Conservation (phyloP, 352 stramenopile species). For the Blastocystis sp. region DNA sequence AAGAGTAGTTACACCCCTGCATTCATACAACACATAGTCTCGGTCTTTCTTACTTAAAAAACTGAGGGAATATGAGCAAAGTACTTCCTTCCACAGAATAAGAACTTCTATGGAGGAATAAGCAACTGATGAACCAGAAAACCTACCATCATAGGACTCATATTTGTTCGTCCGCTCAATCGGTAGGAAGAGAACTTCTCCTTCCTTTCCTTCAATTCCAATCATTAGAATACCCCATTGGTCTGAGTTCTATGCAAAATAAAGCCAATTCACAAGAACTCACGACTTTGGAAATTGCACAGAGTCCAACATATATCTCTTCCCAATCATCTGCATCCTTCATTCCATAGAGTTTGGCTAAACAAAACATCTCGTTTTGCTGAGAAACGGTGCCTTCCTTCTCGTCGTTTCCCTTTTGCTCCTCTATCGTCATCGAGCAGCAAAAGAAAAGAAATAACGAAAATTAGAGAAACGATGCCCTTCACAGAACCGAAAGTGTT, state of each 20-base stretch:
- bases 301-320: slow-evolving; percentile 35
- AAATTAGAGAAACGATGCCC: not conserved
- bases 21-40: slow-evolving; percentile 8
- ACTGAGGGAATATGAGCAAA: slow-evolving; percentile 48
- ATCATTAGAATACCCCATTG: slow-evolving; percentile 24
- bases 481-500: not conserved
- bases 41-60: slow-evolving; percentile 8
- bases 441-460: not conserved
- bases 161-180: slow-evolving; percentile 25
- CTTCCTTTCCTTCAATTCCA: slow-evolving; percentile 19
- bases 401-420: not conserved
- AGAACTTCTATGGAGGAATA: slow-evolving; percentile 6
- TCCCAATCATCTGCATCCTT: slow-evolving; percentile 23
- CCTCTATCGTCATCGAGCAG: not conserved
- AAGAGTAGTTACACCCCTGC: not conserved
- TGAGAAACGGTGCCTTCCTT: not conserved
- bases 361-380: not conserved
- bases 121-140: not conserved
- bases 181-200: not conserved
- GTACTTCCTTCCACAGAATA: slow-evolving; percentile 42
- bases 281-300: not conserved
- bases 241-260: slow-evolving; percentile 11
- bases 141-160: slow-evolving; percentile 22
- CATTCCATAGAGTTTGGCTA: slow-evolving; percentile 52
- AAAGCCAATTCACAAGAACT: not conserved